phyloP scores from a whole-genome alignment of 202 grass and related monocot genomes.

The Setaria viridis region DNA sequence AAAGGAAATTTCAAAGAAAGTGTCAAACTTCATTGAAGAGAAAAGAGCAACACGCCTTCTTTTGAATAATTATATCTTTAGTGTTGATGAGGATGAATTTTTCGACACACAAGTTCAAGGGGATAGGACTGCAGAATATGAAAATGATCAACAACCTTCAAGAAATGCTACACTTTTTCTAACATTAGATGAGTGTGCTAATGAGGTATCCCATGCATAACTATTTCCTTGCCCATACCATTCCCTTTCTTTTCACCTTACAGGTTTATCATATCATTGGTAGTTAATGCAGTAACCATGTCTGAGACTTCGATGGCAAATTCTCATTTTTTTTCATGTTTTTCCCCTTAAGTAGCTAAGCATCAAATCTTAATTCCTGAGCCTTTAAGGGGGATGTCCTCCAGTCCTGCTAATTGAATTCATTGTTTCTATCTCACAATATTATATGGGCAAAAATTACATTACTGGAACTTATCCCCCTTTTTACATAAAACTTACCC shows the following conservation, averaged over 20 bases:
- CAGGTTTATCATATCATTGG: slow-evolving; percentile 13
- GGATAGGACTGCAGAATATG: slow-evolving; percentile 38
- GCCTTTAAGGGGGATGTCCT: background rate
- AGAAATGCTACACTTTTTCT: slow-evolving; percentile 22
- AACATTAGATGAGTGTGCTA: slow-evolving; percentile 10
- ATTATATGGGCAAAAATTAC: background rate
- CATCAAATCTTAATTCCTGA: background rate
- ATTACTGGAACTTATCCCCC: slow-evolving; percentile 30
- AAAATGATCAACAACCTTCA: slow-evolving; percentile 45
- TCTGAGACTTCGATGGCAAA: background rate
- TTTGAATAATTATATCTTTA: slow-evolving; percentile 50
- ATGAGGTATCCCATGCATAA: slow-evolving; percentile 48
- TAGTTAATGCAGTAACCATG: slow-evolving; percentile 22
- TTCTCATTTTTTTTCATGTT: background rate
- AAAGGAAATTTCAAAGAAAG: slow-evolving; percentile 58
- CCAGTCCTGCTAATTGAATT: background rate
- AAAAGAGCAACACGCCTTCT: slow-evolving; percentile 54
- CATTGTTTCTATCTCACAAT: background rate
- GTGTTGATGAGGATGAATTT: slow-evolving; percentile 40
- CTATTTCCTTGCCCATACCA: slow-evolving; percentile 1
- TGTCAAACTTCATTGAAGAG: slow-evolving; percentile 62
- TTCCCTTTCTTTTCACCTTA: slow-evolving; percentile 29
- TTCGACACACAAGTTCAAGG: slow-evolving; percentile 32
- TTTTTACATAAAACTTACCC: slow-evolving; percentile 23
- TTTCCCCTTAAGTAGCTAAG: background rate